Evolutionary conservation across 208 protist genomes (phyloP).

Genomic region (Crithidia thermophila): DNA sequence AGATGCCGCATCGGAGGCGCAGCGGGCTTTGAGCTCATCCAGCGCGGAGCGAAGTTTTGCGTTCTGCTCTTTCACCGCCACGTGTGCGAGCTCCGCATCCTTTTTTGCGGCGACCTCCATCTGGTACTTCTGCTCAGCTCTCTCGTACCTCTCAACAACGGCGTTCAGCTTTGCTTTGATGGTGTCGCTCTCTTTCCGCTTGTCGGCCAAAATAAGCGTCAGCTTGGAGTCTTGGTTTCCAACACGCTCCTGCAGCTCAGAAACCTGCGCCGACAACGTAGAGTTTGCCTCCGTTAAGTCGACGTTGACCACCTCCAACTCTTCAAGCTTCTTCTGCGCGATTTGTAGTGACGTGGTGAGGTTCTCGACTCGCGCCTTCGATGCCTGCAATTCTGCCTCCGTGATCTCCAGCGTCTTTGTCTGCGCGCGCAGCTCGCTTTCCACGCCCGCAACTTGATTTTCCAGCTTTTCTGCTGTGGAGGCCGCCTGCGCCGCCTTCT

Average conservation of each 20-base stretch:
- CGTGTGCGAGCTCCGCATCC: constrained; percentile 28
- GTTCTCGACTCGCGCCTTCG: constrained; percentile 39
- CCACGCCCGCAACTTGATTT: background rate
- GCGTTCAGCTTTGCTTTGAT: constrained; percentile 56
- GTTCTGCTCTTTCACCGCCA: constrained; percentile 36
- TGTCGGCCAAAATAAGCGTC: constrained; percentile 40
- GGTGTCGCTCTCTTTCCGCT: constrained; percentile 43
- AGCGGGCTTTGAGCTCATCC: constrained; percentile 70
- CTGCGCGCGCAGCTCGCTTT: constrained; percentile 38
- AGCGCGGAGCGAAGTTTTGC: constrained; percentile 45
- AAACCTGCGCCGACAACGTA: constrained; percentile 3
- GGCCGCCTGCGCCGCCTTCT: constrained; percentile 10
- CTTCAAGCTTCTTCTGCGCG: constrained; percentile 19
- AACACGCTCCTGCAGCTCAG: constrained; percentile 34
- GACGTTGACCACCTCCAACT: constrained; percentile 8
- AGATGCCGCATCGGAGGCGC: constrained; percentile 50
- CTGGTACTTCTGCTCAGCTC: constrained; percentile 30
- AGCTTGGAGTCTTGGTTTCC: constrained; percentile 34
- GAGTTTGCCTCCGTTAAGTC: constrained; percentile 19
- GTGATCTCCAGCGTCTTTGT: constrained; percentile 60
- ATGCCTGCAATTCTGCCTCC: constrained; percentile 41
- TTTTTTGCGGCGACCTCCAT: constrained; percentile 35
- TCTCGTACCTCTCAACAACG: constrained; percentile 59
- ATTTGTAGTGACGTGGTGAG: constrained; percentile 14
- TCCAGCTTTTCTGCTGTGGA: background rate